Base-by-base conservation (phyloP, 2,329 filamentous ascomycete genomes). In the Tetracladium maxilliforme region DNA sequence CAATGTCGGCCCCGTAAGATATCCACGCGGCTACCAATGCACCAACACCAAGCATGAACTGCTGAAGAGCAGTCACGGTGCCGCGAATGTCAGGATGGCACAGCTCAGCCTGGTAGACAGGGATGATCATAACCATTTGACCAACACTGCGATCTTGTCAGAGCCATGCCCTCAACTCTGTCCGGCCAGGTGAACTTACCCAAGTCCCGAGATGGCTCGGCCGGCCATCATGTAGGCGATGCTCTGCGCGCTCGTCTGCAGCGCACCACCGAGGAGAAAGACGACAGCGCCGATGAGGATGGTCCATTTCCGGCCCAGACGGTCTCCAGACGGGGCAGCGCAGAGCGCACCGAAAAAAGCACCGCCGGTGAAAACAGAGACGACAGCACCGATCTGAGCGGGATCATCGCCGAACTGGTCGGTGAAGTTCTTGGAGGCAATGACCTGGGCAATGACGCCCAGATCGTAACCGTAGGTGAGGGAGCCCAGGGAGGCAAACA, bases 1-100 rank as follows among this genome's bases (percentile, higher is more conserved):
- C n/a, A n/a, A n/a, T n/a, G n/a, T n/a, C n/a, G n/a, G n/a, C n/a
- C n/a, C 61, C 70, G 30, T 66, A 76, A 1, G 63, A 62, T 24
- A 69, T 61, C 69, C 70, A 75, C 6, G 61, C 55, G 3, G 70
- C 69, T 22, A 58, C 52, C 4, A 72, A 49, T 22, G 66, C 54
- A 25, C 70, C 70, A 15, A 75, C 54, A 6, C 68, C 70, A 15
- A 75, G 44, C 69, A 76, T 74, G 39, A 74, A 72, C 35, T 75
- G 70, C 41, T 74, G 68, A 11, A 75, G 47, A 10, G 63, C 58
- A 8, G 70, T 74, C 21, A 76, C 55, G 30, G 61, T 54, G 15
- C 70, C 70, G 44, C 70, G 62, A 36, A 75, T 75, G 32, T 56
- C 58, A 3, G 69, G 69, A 43, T 75, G 70, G 4, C 65, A 64